A percentile compares a stretch with the other conserved stretches of the same genome.
These are phyloP conservation scores for Oryza officinalis DNA, from an alignment of 176 grass and related monocot genomes.

Conservation along the genomic window DNA sequence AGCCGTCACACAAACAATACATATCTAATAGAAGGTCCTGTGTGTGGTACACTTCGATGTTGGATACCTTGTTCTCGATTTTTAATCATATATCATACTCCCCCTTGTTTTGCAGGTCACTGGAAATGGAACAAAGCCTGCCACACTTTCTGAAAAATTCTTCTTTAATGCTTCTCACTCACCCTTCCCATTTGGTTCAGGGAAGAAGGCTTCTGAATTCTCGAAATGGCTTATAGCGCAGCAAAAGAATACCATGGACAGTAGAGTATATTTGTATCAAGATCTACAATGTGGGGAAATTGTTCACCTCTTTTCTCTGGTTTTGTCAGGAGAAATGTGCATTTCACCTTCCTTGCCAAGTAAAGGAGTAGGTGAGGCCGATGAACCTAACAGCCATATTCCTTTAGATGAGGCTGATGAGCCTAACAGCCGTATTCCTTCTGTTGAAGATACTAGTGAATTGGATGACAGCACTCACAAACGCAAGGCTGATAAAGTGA, in stretches of 20 bases:
- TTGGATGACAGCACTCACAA: constrained; percentile 44
- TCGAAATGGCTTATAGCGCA: constrained; percentile 65
- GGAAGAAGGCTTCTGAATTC: constrained; percentile 66
- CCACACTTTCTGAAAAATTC: constrained; percentile 72
- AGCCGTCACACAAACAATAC: too few species aligned
- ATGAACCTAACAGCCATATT: constrained; percentile 23
- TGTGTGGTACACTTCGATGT: too few species aligned
- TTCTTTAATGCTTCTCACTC: constrained; percentile 71
- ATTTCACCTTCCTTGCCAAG: constrained; percentile 72
- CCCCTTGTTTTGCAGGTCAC: constrained; percentile 55
- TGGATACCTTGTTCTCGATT: too few species aligned
- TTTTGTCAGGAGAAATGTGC: constrained; percentile 57
- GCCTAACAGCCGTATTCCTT: constrained; percentile 38
- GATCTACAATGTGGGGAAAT: constrained; percentile 91
- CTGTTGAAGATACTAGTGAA: constrained; percentile 23
- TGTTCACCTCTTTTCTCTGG: constrained; percentile 67
- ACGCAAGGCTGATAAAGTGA: constrained; percentile 44
- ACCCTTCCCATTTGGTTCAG: constrained; percentile 85
- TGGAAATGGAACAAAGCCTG: constrained; percentile 71
- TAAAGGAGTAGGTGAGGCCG: constrained; percentile 83
- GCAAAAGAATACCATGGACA: constrained; percentile 49
- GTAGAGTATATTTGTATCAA: constrained; percentile 58
- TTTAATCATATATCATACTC: too few species aligned
- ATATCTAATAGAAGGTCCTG: too few species aligned
- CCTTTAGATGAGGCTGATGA: background rate